A percentile compares a stretch with the other conserved stretches of the same genome.
Conservation (phyloP, 2,329 filamentous ascomycete species). For the Didymella pinodella region DNA sequence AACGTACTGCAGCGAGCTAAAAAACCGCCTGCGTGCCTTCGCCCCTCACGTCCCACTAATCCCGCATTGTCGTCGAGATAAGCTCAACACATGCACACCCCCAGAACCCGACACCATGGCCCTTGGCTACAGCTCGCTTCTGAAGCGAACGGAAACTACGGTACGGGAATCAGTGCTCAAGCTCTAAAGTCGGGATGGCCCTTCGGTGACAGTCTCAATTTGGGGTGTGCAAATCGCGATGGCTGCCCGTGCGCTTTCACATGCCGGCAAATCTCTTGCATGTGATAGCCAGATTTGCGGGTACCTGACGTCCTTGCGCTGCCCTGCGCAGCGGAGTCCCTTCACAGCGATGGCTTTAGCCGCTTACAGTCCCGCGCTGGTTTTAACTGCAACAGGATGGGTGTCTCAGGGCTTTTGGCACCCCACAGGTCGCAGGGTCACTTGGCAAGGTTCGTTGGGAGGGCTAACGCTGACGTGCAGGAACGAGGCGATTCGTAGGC, state of each 20-base stretch:
- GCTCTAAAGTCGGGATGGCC: slow-evolving; percentile 19
- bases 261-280: slow-evolving; percentile 19
- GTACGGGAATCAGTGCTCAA: slow-evolving; percentile 24
- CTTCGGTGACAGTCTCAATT: slow-evolving; percentile 19
- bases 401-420: not conserved
- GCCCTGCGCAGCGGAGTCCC: slow-evolving; percentile 6
- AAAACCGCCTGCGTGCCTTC: slow-evolving; percentile 10
- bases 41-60: slow-evolving; percentile 13
- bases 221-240: slow-evolving; percentile 19
- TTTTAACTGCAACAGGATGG: slow-evolving; percentile 21
- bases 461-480: slow-evolving; percentile 18
- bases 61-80: slow-evolving; percentile 19
- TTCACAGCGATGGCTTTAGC: slow-evolving; percentile 23
- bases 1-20: not conserved
- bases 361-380: slow-evolving; percentile 17
- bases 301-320: slow-evolving; percentile 15
- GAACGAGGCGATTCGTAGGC: slow-evolving; percentile 11
- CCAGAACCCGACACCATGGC: slow-evolving; percentile 20
- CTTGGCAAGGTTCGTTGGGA: slow-evolving; percentile 14
- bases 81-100: slow-evolving; percentile 24
- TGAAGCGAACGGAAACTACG: slow-evolving; percentile 24
- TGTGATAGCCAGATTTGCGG: slow-evolving; percentile 19
- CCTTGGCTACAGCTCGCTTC: slow-evolving; percentile 24
- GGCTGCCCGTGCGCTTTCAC: slow-evolving; percentile 23
- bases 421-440: not conserved